Percentiles rank a stretch among this genome's conserved stretches.
Evolutionary conservation across 495 filamentous ascomycete species (phyloP).

Genomic region (Evernia prunastri): DNA sequence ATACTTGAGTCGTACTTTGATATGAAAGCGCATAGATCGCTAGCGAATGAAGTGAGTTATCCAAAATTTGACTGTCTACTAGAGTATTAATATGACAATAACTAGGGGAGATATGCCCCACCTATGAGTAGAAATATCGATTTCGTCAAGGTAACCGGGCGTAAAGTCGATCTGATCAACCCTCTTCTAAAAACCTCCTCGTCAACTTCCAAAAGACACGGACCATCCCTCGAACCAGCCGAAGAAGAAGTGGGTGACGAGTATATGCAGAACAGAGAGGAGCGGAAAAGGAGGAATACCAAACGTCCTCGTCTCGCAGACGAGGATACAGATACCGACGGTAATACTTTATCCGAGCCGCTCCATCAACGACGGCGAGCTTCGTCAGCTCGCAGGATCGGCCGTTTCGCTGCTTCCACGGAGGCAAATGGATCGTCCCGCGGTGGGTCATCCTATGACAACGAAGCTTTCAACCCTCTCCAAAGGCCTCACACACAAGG

Average conservation of each 20-base stretch:
- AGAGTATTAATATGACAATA: neutral
- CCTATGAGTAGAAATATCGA: neutral
- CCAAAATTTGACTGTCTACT: neutral
- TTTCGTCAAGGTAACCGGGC: neutral
- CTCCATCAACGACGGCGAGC: no score
- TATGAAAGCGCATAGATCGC: neutral
- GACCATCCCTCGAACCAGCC: no score
- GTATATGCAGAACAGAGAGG: no score
- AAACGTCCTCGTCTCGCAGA: neutral
- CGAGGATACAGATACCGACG: neutral
- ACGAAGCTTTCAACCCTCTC: no score
- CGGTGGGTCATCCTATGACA: no score
- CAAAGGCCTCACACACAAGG: no score
- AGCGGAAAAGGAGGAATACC: neutral
- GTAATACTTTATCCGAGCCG: no score
- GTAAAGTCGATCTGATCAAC: neutral
- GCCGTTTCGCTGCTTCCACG: no score
- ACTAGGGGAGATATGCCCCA: neutral
- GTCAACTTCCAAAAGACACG: neutral
- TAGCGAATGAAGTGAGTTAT: neutral
- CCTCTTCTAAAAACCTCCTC: neutral
- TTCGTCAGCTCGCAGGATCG: no score
- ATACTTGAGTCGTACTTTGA: neutral
- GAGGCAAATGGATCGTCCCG: no score
- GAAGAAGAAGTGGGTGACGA: no score